A percentile compares a stretch with the other conserved stretches of the same genome.
These are phyloP conservation scores for Dentipellis fragilis DNA, from an alignment of 768 basidiomycete genomes.

Conservation along the genomic window DNA sequence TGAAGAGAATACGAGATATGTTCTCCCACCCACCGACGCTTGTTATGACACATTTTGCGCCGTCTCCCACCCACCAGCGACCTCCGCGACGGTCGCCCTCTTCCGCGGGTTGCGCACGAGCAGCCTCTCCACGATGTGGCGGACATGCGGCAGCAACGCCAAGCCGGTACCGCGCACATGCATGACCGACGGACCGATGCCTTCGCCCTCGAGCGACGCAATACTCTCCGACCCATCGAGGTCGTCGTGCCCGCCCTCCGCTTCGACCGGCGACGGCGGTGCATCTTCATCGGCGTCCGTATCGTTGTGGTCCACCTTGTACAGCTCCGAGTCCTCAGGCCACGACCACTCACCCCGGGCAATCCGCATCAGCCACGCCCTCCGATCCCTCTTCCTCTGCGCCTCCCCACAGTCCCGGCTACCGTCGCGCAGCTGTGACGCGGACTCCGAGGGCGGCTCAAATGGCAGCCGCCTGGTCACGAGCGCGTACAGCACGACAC, in stretches of 20 bases:
- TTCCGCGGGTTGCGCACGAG: slow-evolving; percentile 62
- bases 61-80: slow-evolving; percentile 18
- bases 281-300: slow-evolving; percentile 21
- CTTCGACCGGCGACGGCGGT: background rate
- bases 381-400: slow-evolving; percentile 28
- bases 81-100: slow-evolving; percentile 47
- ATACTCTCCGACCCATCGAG: background rate
- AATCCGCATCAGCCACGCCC: slow-evolving; percentile 65
- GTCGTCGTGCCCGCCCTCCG: slow-evolving; percentile 1
- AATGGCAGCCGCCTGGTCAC: slow-evolving; percentile 68
- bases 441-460: slow-evolving; percentile 23
- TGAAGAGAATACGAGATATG: too few species aligned
- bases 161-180: slow-evolving; percentile 28
- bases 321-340: slow-evolving; percentile 30
- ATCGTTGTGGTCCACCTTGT: slow-evolving; percentile 2
- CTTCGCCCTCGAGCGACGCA: background rate
- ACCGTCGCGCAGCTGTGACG: slow-evolving; percentile 1
- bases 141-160: slow-evolving; percentile 33
- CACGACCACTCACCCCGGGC: slow-evolving; percentile 73
- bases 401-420: slow-evolving; percentile 16
- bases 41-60: background rate
- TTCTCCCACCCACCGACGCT: too few species aligned
- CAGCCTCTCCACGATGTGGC: slow-evolving; percentile 46
- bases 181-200: background rate
- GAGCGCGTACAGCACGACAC: slow-evolving; percentile 78